Conservation (phyloP, 2,329 filamentous ascomycete species). For the Fusarium miscanthi region DNA sequence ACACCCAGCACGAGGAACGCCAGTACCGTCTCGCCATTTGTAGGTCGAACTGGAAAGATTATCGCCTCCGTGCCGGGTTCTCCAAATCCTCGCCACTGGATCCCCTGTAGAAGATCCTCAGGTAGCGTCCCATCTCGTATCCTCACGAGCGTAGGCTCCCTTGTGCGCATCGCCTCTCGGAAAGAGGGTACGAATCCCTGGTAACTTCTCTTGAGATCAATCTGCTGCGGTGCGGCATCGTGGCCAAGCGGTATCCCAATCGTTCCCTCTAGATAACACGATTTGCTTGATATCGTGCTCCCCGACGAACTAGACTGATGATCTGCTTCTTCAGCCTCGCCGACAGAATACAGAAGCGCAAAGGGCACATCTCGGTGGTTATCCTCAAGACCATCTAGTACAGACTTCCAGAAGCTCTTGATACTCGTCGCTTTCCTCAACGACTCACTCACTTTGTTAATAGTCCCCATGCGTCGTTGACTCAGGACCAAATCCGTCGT, state of each 20-base stretch:
- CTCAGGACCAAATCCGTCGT: slow-evolving; percentile 50
- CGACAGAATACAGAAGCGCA: slow-evolving; percentile 55
- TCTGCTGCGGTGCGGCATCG: slow-evolving; percentile 46
- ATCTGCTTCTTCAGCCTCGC: slow-evolving; percentile 52
- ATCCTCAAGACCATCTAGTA: slow-evolving; percentile 49
- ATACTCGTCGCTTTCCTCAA: slow-evolving; percentile 48
- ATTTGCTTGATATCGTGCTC: slow-evolving; percentile 51
- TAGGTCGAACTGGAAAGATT: slow-evolving; percentile 73
- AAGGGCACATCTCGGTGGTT: slow-evolving; percentile 55
- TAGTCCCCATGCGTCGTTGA: slow-evolving; percentile 49
- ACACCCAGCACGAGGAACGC: slow-evolving; percentile 75
- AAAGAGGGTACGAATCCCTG: slow-evolving; percentile 52
- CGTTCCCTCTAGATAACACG: slow-evolving; percentile 51
- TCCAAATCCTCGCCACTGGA: slow-evolving; percentile 70
- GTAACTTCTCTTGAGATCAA: slow-evolving; percentile 51
- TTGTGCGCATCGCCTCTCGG: slow-evolving; percentile 52
- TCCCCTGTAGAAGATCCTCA: slow-evolving; percentile 64
- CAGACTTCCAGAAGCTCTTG: slow-evolving; percentile 50
- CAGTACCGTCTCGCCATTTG: slow-evolving; percentile 71
- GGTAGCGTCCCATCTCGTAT: slow-evolving; percentile 65
- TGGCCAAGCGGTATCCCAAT: slow-evolving; percentile 52
- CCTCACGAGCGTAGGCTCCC: slow-evolving; percentile 52
- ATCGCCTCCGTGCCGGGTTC: slow-evolving; percentile 71
- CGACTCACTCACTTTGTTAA: slow-evolving; percentile 48
- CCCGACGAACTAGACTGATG: slow-evolving; percentile 50